phyloP scores from a whole-genome alignment of 345 rosid species.

The Psidium guajava region DNA sequence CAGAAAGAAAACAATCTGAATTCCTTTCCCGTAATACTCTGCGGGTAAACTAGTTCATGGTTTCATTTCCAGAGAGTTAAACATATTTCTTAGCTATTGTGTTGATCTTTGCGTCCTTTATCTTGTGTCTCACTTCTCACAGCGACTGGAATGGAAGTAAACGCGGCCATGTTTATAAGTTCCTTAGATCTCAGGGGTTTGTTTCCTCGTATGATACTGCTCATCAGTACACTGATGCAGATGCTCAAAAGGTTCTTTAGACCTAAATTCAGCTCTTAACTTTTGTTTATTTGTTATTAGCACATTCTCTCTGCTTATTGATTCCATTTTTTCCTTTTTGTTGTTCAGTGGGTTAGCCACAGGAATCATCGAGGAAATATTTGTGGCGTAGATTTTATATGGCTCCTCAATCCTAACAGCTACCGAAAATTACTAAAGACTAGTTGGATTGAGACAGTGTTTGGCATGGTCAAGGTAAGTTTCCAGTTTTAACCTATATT shows the following conservation, averaged over 20 bases:
- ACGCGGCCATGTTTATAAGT: slow-evolving; percentile 91
- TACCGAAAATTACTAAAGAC: slow-evolving; percentile 59
- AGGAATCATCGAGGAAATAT: slow-evolving; percentile 92
- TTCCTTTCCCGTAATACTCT: slow-evolving; percentile 61
- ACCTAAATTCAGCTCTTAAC: not conserved
- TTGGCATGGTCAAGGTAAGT: slow-evolving; percentile 88
- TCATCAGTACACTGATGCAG: slow-evolving; percentile 81
- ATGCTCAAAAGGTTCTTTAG: slow-evolving; percentile 71
- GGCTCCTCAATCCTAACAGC: slow-evolving; percentile 86
- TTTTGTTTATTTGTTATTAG: not conserved
- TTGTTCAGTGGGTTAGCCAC: slow-evolving; percentile 89
- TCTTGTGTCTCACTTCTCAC: slow-evolving; percentile 2
- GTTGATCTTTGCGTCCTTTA: not conserved
- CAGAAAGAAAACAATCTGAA: slow-evolving; percentile 56
- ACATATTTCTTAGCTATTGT: not conserved
- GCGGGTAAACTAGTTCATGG: slow-evolving; percentile 41
- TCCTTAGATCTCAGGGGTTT: slow-evolving; percentile 90
- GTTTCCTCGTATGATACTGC: slow-evolving; percentile 89
- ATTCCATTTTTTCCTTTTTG: not conserved
- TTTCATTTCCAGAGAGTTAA: not conserved
- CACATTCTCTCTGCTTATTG: not conserved
- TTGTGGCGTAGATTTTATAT: slow-evolving; percentile 97
- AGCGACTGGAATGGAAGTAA: slow-evolving; percentile 99
- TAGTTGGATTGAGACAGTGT: slow-evolving; percentile 94
- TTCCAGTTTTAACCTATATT: not conserved